Base-by-base conservation (phyloP, 495 filamentous ascomycete genomes). In the Copromyces sp. region DNA sequence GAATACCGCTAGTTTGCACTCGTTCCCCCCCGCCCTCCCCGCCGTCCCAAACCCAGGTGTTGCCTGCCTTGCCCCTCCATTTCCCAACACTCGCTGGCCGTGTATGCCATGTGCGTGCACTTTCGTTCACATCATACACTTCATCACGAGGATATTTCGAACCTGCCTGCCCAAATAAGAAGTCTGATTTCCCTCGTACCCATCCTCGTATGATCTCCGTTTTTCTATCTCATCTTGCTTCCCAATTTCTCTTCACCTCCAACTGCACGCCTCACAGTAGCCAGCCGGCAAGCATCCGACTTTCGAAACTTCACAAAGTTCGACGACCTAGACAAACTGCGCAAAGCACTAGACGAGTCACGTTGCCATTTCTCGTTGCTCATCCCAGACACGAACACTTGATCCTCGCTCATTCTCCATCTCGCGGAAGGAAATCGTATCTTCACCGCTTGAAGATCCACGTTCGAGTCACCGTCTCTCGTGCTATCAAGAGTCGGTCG, bases 61-160 rank as follows among this genome's bases (percentile, higher is more conserved):
- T 61, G 53, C 53, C 53, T 32, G 53, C 24, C 72, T 71, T 61
- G 24, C 69, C 69, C 71, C 68, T 39, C 70, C 59, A 69, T 71
- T 68, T 74, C 68, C 74, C 35, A 42, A 40, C 39, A 5, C 40
- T 53, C 47, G 14, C 44, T 39, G 68, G 68, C 32, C 53, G 32
- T 61, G 53, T 24, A 32, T 32, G 24, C 47, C 5, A 59, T 59
- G 47, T 59, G 47, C 47, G 47, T 61, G 53, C 53, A 61, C 29
- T 61, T 32, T 32, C 24, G 53, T 61, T 32, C 29, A 61, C 53
- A 61, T 61, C 53, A 53, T 24, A 53, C 45, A 29, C 45, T 53
- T 24, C 45, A 61, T 32, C 20, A 53, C 20, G 45, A 61, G 53
- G 53, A 29, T 16, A 32, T 61, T 12, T 32, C 12, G 12, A 35